phyloP scores from a whole-genome alignment of 1,284 basidiomycete species.

The Acaromyces ingoldii region DNA sequence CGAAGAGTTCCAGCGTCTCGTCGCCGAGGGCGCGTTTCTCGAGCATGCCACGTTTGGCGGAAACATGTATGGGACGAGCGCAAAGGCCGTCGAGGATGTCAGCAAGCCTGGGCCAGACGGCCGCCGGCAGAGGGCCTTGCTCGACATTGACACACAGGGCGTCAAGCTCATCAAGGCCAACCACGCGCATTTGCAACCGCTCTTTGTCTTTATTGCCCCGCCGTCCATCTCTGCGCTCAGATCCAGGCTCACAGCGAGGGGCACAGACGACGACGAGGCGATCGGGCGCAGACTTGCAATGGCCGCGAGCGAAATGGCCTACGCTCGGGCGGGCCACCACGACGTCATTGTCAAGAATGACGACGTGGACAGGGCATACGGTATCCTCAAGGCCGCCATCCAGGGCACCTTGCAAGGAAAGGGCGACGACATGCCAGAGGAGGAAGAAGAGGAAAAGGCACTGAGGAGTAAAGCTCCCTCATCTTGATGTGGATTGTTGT shows the following conservation, averaged over 20 bases:
- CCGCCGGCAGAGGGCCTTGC: slow-evolving; percentile 64
- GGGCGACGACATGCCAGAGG: slow-evolving; percentile 29
- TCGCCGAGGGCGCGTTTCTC: slow-evolving; percentile 58
- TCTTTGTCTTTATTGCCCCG: slow-evolving; percentile 90
- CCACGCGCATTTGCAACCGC: slow-evolving; percentile 67
- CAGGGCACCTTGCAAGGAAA: slow-evolving; percentile 18
- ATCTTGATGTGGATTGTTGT: background rate
- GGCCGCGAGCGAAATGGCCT: slow-evolving; percentile 77
- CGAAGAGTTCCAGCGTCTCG: slow-evolving; percentile 56
- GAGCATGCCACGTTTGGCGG: slow-evolving; percentile 75
- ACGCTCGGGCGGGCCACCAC: slow-evolving; percentile 68
- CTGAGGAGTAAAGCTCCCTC: background rate
- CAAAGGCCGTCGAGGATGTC: slow-evolving; percentile 61
- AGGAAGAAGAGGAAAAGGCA: slow-evolving; percentile 27
- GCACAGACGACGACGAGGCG: slow-evolving; percentile 75
- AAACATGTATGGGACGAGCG: slow-evolving; percentile 85
- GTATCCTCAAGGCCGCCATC: slow-evolving; percentile 50
- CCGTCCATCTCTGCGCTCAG: slow-evolving; percentile 61
- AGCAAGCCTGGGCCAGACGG: slow-evolving; percentile 53
- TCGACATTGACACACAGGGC: slow-evolving; percentile 88
- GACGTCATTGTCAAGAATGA: slow-evolving; percentile 89
- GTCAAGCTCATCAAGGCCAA: slow-evolving; percentile 65
- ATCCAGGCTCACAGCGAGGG: slow-evolving; percentile 67
- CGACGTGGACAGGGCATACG: slow-evolving; percentile 77
- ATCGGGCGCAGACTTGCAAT: slow-evolving; percentile 72